These are phyloP conservation scores for Colletotrichum sp. DNA, from an alignment of 2,329 filamentous ascomycete genomes.

Conservation along the genomic window DNA sequence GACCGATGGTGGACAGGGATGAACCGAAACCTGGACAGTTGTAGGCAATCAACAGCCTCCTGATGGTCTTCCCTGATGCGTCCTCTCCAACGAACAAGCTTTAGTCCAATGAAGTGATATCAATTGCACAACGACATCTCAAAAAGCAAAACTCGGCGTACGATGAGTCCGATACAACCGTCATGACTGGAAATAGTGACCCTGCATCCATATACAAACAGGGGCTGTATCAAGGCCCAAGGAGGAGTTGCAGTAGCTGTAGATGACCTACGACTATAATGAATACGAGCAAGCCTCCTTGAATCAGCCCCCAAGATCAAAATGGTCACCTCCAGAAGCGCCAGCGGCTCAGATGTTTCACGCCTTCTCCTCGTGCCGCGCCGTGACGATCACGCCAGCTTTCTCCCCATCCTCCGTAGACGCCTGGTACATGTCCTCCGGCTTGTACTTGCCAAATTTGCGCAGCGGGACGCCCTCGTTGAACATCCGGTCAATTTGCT, in stretches of 20 bases:
- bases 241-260: background rate
- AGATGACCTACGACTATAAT: background rate
- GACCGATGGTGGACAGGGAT: background rate
- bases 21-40: background rate
- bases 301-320: background rate
- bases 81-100: background rate
- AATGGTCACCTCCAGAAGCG: background rate
- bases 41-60: background rate
- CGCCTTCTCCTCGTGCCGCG: slow-evolving; percentile 6
- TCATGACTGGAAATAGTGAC: background rate
- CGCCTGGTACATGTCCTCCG: background rate
- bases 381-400: background rate
- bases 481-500: slow-evolving; percentile 29
- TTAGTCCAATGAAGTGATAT: background rate
- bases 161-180: background rate
- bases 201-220: background rate
- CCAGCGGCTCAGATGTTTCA: background rate
- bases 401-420: background rate
- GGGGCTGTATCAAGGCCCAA: background rate
- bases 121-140: background rate
- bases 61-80: background rate
- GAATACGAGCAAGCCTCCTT: background rate
- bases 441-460: slow-evolving; percentile 22
- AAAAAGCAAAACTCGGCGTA: background rate
- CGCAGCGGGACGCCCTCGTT: slow-evolving; percentile 20